Evolutionary conservation across 345 rosid species (phyloP), one percentile per base, ranked within the genome.

Genomic region (Combretum micranthum): DNA sequence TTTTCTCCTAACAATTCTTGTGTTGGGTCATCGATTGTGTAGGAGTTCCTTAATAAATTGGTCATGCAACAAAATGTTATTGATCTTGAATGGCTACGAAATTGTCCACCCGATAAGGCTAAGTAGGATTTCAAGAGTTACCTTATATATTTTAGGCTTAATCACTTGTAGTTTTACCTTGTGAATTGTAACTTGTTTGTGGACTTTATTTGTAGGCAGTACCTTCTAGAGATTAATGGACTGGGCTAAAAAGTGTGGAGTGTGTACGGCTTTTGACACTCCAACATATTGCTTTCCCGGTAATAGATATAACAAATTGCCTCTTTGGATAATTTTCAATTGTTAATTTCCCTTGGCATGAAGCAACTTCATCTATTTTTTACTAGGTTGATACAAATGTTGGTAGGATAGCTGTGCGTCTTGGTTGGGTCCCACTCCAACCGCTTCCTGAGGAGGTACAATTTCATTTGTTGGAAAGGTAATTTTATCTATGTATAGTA

Each of bases 351-450:
- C 10, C 4, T 18, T 17, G 2, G 15, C 39, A 42, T 4, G 4
- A 45, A 21, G 14, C 20, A 43, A 26, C 37, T 9, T 2, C 13
- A 48, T 50, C n/a, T 37, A 32, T 15, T 42, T 13, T 15, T 20
- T 64, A 16, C 43, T 7, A 90, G 97, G 90, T 87, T 63, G 90
- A 84, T 53, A 68, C 73, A n/a, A 85, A 90, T 73, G 90, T 90
- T 25, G 88, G 67, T 14, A 80, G 93, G 5, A 81, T 84, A 59
- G 78, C 79, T 2, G 84, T 90, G 46, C 83, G 95, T 3, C 72
- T 90, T 44, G 93, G 90, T 55, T 85, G 93, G 97, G 86, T 83
- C 53, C 96, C 93, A 14, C 76, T 87, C 21, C 67, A 81, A 63
- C 79, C 85, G 44, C 65, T 84, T 3, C 81, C 93, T 4, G 78